Evolutionary conservation across 2,329 filamentous ascomycete genomes (phyloP), one percentile per base, ranked within the genome.

Genomic region (Cercospora sp.): DNA sequence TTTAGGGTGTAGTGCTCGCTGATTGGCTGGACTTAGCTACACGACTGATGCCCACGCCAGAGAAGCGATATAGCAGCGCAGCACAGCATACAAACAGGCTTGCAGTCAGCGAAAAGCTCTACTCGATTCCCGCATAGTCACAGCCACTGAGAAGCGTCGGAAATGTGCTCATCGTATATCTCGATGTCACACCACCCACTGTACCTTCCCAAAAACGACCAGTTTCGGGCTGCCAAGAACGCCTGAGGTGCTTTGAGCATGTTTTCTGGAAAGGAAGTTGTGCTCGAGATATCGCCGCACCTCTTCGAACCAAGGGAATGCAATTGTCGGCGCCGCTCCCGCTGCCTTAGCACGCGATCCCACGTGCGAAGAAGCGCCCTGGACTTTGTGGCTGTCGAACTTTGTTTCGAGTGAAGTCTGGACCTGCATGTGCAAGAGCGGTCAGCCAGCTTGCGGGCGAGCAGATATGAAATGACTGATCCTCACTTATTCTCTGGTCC

Each of bases 181-280:
- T 33, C 18, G 16, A 18, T 23, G 55, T 59, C 55, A 36, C 28
- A 36, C 28, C 28, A 23, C 55, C 28, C 18, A 20, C 30, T 33
- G 31, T 36, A 36, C 30, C 55, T 63, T 53, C 42, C 60, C 26
- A 51, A 9, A 9, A 23, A n/a, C 23, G 9, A 42, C 40, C 23
- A 51, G 36, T 53, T 51, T n/a, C 23, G 40, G 26, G 40, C 42
- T 30, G 60, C 60, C 60, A 63, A 63, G 60, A 33, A 33, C 60
- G 36, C 30, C 55, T 59, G 55, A 59, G 55, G 31, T 31, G 28
- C 55, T 59, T 59, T 59, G 55, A 59, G 55, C 55, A 59, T 20
- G 55, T 59, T 36, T 59, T 36, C n/a, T n/a, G 55, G 16, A 20
- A 59, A n/a, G 31, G 55, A 33, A 59, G 30, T 31, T 59, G 28